Evolutionary conservation across 495 filamentous ascomycete genomes (phyloP).

Genomic region (Aspergillus biplanus): DNA sequence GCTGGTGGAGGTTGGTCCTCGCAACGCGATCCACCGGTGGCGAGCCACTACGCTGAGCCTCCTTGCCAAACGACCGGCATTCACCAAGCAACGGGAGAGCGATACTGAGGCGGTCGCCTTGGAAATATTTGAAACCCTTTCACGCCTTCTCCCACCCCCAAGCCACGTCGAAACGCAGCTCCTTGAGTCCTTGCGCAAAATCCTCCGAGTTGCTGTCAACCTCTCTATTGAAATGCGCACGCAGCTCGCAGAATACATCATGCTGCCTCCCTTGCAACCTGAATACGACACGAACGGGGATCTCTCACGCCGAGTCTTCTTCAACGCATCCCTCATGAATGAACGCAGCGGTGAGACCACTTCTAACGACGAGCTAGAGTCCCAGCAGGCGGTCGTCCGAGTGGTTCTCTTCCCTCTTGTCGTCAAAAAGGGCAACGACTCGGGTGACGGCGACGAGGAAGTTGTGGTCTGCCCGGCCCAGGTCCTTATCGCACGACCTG

Average conservation of each 20-base stretch:
- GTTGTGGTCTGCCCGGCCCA: slow-evolving; percentile 92
- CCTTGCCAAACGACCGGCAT: slow-evolving; percentile 73
- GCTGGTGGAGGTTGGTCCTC: slow-evolving; percentile 82
- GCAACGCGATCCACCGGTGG: slow-evolving; percentile 88
- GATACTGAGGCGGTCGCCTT: slow-evolving; percentile 90
- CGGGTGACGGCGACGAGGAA: slow-evolving; percentile 82
- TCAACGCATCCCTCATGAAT: slow-evolving; percentile 92
- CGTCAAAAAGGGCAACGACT: slow-evolving; percentile 89
- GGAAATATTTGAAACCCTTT: slow-evolving; percentile 79
- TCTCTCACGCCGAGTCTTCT: slow-evolving; percentile 75
- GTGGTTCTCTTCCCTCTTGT: slow-evolving; percentile 93
- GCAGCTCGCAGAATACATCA: slow-evolving; percentile 93
- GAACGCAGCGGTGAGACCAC: slow-evolving; percentile 74
- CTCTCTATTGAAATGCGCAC: slow-evolving; percentile 96
- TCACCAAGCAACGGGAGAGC: slow-evolving; percentile 72
- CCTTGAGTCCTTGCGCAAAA: slow-evolving; percentile 76
- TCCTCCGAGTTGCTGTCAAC: slow-evolving; percentile 80
- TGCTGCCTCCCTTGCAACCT: slow-evolving; percentile 93
- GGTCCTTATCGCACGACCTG: slow-evolving; percentile 68
- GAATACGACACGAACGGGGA: slow-evolving; percentile 94
- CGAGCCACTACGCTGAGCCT: slow-evolving; percentile 91
- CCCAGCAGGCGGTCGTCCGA: slow-evolving; percentile 74
- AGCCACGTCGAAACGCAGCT: slow-evolving; percentile 73
- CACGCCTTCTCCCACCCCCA: slow-evolving; percentile 81
- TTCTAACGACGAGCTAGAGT: slow-evolving; percentile 78